Percentiles rank a stretch among this genome's conserved stretches.
phyloP scores from a whole-genome alignment of 2,329 filamentous ascomycete genomes.

The Geosmithia morbida region DNA sequence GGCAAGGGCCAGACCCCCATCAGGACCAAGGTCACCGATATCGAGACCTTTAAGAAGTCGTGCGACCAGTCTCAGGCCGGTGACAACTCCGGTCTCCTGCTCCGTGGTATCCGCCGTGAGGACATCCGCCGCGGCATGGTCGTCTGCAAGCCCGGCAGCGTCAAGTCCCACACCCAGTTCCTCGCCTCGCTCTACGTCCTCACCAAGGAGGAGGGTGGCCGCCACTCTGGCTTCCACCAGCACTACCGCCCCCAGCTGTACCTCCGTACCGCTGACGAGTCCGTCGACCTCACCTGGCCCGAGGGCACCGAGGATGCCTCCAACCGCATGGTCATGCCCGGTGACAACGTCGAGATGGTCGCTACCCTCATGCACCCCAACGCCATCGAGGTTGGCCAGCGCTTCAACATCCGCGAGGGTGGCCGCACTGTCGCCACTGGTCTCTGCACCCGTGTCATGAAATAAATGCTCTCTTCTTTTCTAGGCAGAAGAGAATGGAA shows the following conservation, averaged over 20 bases:
- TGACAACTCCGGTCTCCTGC: conserved; percentile 94
- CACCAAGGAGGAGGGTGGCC: conserved; percentile 94
- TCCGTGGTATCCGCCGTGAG: conserved; percentile 92
- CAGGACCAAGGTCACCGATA: conserved; percentile 99
- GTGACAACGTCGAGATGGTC: conserved; percentile 98
- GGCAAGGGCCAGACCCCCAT: conserved; percentile 70
- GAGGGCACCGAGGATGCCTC: conserved; percentile 61
- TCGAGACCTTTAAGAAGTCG: conserved; percentile 99
- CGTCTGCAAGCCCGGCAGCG: conserved; percentile 65
- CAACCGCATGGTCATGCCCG: conserved; percentile 85
- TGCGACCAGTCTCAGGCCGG: conserved; percentile 92
- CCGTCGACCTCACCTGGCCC: conserved; percentile 69
- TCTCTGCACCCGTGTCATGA: conserved; percentile 59
- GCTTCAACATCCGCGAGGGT: conserved; percentile 97
- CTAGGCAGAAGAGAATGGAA: neutral
- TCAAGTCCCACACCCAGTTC: conserved; percentile 85
- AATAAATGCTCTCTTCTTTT: conserved; percentile 23
- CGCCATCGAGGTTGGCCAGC: conserved; percentile 80
- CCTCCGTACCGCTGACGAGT: conserved; percentile 80
- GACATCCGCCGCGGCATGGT: conserved; percentile 94
- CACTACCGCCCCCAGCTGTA: conserved; percentile 97
- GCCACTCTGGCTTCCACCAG: conserved; percentile 86
- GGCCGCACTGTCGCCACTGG: conserved; percentile 79
- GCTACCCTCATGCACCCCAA: conserved; percentile 73
- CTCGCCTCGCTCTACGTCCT: conserved; percentile 93